Evolutionary conservation across 768 basidiomycete species (phyloP).

Genomic region (Mycena venus): DNA sequence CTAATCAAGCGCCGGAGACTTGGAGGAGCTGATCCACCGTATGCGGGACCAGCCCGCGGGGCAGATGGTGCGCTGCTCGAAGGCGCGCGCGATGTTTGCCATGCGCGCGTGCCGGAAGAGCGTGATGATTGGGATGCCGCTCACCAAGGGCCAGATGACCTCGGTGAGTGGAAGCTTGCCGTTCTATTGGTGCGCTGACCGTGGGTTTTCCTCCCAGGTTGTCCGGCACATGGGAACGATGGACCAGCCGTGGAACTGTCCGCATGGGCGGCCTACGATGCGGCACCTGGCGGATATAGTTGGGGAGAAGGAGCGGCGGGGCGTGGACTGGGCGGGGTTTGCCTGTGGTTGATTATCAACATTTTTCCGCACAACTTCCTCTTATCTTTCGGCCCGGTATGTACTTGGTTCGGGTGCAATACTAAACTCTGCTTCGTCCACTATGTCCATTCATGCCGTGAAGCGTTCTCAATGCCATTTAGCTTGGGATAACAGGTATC

Average conservation of each 20-base stretch:
- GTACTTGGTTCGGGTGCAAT: not conserved
- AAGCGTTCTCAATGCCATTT: constrained; percentile 66
- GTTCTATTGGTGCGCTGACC: not conserved
- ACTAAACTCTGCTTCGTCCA: not conserved
- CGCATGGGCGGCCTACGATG: constrained; percentile 90
- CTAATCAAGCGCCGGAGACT: constrained; percentile 63
- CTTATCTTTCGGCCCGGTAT: not conserved
- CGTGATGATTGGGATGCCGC: constrained; percentile 93
- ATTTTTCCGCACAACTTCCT: not conserved
- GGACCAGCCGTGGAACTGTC: constrained; percentile 91
- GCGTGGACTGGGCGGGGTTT: constrained; percentile 17
- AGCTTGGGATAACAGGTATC: constrained; percentile 73
- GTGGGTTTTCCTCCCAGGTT: constrained; percentile 58
- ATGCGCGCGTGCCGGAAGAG: constrained; percentile 96
- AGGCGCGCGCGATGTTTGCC: constrained; percentile 96
- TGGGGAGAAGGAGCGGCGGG: constrained; percentile 18
- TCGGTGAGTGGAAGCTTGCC: constrained; percentile 57
- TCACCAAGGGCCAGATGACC: constrained; percentile 85
- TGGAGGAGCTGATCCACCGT: constrained; percentile 92
- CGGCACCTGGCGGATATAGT: constrained; percentile 75
- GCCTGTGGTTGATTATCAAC: not conserved
- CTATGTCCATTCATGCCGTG: constrained; percentile 66
- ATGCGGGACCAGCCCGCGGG: constrained; percentile 83
- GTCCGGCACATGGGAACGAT: constrained; percentile 87
- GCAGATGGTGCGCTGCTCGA: constrained; percentile 91